Percentiles rank a stretch among this genome's conserved stretches.
Evolutionary conservation across 208 protist genomes (phyloP).

Genomic region (Angomonas desouzai): DNA sequence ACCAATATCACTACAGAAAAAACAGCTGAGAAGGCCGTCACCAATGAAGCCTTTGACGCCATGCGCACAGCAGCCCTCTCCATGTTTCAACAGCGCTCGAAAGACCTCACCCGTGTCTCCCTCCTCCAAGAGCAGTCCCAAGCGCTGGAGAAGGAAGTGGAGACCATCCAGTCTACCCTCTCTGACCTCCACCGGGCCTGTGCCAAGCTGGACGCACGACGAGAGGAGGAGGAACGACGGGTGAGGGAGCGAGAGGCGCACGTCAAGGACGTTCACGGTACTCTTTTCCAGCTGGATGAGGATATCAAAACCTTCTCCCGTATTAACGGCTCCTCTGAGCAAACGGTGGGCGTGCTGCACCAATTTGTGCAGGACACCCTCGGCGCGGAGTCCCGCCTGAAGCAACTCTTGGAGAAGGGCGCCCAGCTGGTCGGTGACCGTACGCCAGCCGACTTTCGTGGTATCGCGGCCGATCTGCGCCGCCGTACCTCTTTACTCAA

Average conservation of each 20-base stretch:
- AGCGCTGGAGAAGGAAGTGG: conserved; percentile 17
- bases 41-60: conserved; percentile 56
- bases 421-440: conserved; percentile 26
- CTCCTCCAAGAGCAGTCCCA: conserved; percentile 28
- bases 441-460: conserved; percentile 42
- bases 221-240: conserved; percentile 52
- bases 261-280: conserved; percentile 39
- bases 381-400: conserved; percentile 23
- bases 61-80: conserved; percentile 59
- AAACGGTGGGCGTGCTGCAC: conserved; percentile 22
- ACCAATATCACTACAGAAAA: background rate
- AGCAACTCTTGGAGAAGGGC: conserved; percentile 38
- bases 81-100: conserved; percentile 83
- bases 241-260: conserved; percentile 39
- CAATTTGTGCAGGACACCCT: conserved; percentile 31
- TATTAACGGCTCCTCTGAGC: conserved; percentile 35
- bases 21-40: background rate
- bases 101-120: conserved; percentile 69
- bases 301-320: conserved; percentile 35
- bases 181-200: conserved; percentile 41
- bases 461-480: conserved; percentile 26
- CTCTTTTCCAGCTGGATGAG: conserved; percentile 46
- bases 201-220: conserved; percentile 43
- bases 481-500: conserved; percentile 6
- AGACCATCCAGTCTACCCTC: conserved; percentile 28